phyloP scores from a whole-genome alignment of 345 rosid species.

The Hibiscus mutabilis region DNA sequence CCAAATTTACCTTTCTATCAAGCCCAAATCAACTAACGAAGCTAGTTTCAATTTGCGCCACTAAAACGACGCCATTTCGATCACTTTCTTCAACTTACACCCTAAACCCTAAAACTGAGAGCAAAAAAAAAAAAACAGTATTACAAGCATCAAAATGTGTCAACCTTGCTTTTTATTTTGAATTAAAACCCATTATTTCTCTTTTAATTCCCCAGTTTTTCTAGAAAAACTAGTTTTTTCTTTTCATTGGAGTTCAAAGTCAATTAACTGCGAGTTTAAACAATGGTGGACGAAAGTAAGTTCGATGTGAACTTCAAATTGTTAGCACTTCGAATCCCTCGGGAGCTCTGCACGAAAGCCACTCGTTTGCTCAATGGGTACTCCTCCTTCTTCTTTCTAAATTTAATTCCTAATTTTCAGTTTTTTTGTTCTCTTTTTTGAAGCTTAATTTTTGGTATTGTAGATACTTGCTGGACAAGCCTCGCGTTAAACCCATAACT shows the following conservation, averaged over 20 bases:
- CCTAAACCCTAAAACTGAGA: not conserved
- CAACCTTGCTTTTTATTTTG: not conserved
- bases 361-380: slow-evolving; percentile 74
- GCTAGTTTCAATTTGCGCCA: too few relatives aligned
- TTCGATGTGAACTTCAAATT: slow-evolving; percentile 61
- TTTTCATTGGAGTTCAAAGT: not conserved
- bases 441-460: not conserved
- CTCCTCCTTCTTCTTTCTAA: not conserved
- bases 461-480: slow-evolving; percentile 80
- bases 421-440: not conserved
- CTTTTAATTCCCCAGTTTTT: not conserved
- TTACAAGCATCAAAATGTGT: not conserved
- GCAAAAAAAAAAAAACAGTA: too few relatives aligned
- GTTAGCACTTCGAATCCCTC: slow-evolving; percentile 81
- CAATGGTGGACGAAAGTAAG: slow-evolving; percentile 65
- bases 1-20: not conserved
- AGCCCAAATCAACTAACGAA: not conserved
- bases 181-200: not conserved
- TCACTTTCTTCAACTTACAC: not conserved
- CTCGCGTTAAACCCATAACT: slow-evolving; percentile 68
- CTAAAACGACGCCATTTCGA: not conserved
- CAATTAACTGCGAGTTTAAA: not conserved
- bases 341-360: slow-evolving; percentile 61
- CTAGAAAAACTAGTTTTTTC: not conserved
- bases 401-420: not conserved